Base-by-base conservation (phyloP, 495 filamentous ascomycete genomes). In the Tuber brumale region DNA sequence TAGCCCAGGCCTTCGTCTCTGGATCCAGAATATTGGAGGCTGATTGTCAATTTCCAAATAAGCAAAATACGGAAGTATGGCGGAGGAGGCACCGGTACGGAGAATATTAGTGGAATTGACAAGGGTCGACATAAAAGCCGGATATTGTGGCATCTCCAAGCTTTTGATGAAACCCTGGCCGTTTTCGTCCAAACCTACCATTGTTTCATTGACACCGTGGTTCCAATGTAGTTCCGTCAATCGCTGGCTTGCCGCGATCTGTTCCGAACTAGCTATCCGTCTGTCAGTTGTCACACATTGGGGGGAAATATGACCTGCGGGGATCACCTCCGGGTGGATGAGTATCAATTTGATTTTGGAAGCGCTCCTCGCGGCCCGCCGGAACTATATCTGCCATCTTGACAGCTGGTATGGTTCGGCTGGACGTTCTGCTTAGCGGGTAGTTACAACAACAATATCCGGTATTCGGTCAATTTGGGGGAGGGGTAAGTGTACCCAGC, bases 1-100 rank as follows among this genome's bases (percentile, higher is more conserved):
- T 18, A 61, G 23, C 9, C 14, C 57, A 14, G 57, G 57, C 0
- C 57, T 27, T 0, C 57, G n/a, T n/a, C 57, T 27, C 31, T 61
- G 57, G 31, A 61, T 14, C 57, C 57, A 61, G 57, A 61, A 61
- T 61, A 61, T 31, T 31, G 57, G 57, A 61, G n/a, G 57, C 57
- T 16, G n/a, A 31, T 61, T 31, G 57, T 61, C 57, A 61, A 61
- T 27, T 61, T 61, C n/a, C n/a, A 61, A 5, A 61, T 61, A 61
- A 16, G 57, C 57, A 61, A 61, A 61, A 61, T 61, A 31, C 4
- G 57, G 57, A 61, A 61, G 57, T 9, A 61, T 5, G 14, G 57
- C 57, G 10, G 57, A 61, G n/a, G n/a, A 18, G 16, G 10, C 9
- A 31, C 12, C 12, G 23, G 10, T 12, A 61, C 6, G 1, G 3